Conservation (phyloP, 129 eudicot genomes). For the Artemisia tridentata region DNA sequence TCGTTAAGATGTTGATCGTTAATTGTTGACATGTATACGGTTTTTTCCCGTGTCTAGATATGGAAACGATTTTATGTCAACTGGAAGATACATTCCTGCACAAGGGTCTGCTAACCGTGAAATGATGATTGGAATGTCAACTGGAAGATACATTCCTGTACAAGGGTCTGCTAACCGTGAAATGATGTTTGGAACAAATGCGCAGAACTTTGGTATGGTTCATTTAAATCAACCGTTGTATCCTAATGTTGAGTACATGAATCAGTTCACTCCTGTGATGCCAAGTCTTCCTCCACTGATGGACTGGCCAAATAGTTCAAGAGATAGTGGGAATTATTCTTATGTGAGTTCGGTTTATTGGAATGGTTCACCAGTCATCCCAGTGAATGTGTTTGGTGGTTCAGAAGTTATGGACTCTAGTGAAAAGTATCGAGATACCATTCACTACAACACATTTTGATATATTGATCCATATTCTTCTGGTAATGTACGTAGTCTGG, state of each 20-base stretch:
- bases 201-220: neutral
- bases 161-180: neutral
- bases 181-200: neutral
- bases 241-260: neutral
- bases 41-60: no score
- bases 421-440: neutral
- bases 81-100: neutral
- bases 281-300: constrained; percentile 11
- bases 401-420: neutral
- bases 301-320: neutral
- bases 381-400: neutral
- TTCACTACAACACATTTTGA: neutral
- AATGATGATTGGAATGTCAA: no score
- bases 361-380: constrained; percentile 9
- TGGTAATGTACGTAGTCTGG: neutral
- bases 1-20: no score
- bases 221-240: neutral
- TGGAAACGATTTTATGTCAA: no score
- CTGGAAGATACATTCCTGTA: no score
- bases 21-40: no score
- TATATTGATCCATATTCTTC: neutral
- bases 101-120: neutral
- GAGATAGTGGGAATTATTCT: neutral
- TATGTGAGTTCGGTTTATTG: neutral
- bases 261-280: neutral